phyloP scores from a whole-genome alignment of 2,329 filamentous ascomycete species.

The Sclerotinia minor region DNA sequence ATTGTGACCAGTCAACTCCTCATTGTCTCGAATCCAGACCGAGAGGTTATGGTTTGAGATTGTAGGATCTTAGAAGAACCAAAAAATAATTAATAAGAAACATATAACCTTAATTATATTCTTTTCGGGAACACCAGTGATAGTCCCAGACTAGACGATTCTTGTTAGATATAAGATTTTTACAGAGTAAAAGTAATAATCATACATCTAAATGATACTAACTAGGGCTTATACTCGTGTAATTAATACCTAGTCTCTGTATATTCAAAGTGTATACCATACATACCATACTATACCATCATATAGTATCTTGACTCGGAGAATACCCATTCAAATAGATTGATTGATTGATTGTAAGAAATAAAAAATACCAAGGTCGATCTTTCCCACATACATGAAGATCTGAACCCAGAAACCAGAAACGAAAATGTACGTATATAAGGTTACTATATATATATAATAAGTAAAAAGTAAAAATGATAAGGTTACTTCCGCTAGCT shows the following conservation, averaged over 20 bases:
- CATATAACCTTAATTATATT: too few species aligned
- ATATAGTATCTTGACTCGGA: not conserved
- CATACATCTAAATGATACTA: not conserved
- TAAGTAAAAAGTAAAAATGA: too few species aligned
- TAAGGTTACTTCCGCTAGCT: conserved; percentile 8
- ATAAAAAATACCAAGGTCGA: not conserved
- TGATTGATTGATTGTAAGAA: not conserved
- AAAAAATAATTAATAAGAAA: not conserved
- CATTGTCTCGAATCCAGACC: not conserved
- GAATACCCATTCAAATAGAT: not conserved
- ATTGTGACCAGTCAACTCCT: not conserved
- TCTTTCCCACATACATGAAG: not conserved
- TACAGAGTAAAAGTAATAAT: too few species aligned
- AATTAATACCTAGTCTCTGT: not conserved
- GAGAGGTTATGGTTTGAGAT: too few species aligned
- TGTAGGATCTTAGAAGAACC: not conserved
- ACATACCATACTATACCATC: too few species aligned
- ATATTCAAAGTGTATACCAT: not conserved
- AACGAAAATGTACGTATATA: too few species aligned
- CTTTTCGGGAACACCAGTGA: not conserved
- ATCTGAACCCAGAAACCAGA: not conserved
- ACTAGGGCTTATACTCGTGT: not conserved
- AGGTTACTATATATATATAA: too few species aligned
- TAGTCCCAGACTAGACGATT: not conserved
- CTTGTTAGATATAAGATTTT: too few species aligned